Evolutionary conservation across 1,139 yeast species (phyloP).

Genomic region (Debaryomyces robertsiae): DNA sequence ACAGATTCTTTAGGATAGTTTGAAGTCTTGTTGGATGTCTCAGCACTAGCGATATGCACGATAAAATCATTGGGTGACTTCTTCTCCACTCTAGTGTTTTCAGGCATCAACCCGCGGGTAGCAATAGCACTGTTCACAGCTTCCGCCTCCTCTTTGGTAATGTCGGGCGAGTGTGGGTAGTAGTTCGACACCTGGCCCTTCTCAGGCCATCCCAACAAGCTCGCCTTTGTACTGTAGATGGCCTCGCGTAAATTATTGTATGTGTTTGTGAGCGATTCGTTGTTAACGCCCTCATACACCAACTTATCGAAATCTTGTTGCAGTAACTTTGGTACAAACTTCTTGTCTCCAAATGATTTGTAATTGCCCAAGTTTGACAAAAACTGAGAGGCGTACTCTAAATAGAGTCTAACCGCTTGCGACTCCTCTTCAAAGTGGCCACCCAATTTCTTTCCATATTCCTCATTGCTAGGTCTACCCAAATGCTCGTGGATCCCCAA

Average conservation of each 20-base stretch:
- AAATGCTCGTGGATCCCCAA: slow-evolving; percentile 55
- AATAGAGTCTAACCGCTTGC: slow-evolving; percentile 46
- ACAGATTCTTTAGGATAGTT: slow-evolving; percentile 38
- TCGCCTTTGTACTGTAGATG: slow-evolving; percentile 52
- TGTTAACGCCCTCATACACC: slow-evolving; percentile 41
- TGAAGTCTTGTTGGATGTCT: slow-evolving; percentile 42
- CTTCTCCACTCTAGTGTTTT: slow-evolving; percentile 75
- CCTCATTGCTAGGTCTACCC: slow-evolving; percentile 48
- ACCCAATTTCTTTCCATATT: slow-evolving; percentile 39
- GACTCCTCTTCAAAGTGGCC: slow-evolving; percentile 24
- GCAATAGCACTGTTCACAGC: slow-evolving; percentile 66
- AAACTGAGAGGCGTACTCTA: slow-evolving; percentile 82
- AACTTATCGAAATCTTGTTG: slow-evolving; percentile 50
- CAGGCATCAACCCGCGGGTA: slow-evolving; percentile 68
- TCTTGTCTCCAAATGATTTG: slow-evolving; percentile 87
- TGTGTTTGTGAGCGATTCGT: slow-evolving; percentile 34
- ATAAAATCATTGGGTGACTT: slow-evolving; percentile 43
- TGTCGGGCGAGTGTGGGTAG: slow-evolving; percentile 54
- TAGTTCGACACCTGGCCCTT: slow-evolving; percentile 75
- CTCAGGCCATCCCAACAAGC: slow-evolving; percentile 76
- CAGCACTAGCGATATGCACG: slow-evolving; percentile 65
- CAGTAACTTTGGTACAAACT: slow-evolving; percentile 69
- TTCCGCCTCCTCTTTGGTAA: slow-evolving; percentile 64
- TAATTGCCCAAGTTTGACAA: slow-evolving; percentile 81
- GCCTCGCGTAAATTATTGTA: slow-evolving; percentile 50